phyloP scores from a whole-genome alignment of 2,329 filamentous ascomycete species.

The Pyrenophora teres region DNA sequence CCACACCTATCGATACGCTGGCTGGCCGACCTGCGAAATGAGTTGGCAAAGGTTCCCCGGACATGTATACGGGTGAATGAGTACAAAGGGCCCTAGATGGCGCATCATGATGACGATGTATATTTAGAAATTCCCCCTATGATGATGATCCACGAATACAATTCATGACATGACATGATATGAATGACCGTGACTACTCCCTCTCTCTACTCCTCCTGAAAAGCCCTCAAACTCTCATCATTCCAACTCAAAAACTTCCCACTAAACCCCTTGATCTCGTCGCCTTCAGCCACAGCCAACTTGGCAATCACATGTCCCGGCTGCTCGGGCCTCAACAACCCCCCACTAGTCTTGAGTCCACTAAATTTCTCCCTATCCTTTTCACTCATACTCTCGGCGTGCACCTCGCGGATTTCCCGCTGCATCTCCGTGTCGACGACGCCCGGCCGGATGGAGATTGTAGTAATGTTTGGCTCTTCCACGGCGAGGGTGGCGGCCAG shows the following conservation, averaged over 20 bases:
- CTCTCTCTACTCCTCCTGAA: conserved; percentile 25
- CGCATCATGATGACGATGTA: conserved; percentile 4
- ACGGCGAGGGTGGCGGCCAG: conserved; percentile 71
- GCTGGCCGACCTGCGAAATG: conserved; percentile 23
- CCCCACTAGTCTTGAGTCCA: conserved; percentile 70
- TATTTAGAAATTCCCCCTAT: conserved; percentile 9
- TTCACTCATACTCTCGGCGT: conserved; percentile 64
- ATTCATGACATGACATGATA: neutral
- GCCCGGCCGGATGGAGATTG: conserved; percentile 75
- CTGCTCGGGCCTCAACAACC: conserved; percentile 78
- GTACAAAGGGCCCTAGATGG: neutral
- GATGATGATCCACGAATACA: conserved; percentile 3
- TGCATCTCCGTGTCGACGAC: conserved; percentile 92
- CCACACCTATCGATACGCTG: conserved; percentile 26
- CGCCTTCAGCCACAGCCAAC: conserved; percentile 66
- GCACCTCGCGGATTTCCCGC: conserved; percentile 74
- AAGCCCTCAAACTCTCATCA: conserved; percentile 33
- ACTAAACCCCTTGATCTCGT: conserved; percentile 67
- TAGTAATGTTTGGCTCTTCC: conserved; percentile 78
- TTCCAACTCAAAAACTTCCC: conserved; percentile 70
- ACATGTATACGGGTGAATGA: neutral
- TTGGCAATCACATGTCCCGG: conserved; percentile 85
- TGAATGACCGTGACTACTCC: neutral
- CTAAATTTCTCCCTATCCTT: conserved; percentile 68
- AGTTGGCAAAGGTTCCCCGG: neutral